phyloP scores from a whole-genome alignment of 2,329 filamentous ascomycete species.

The Keithomyces neogunnii region DNA sequence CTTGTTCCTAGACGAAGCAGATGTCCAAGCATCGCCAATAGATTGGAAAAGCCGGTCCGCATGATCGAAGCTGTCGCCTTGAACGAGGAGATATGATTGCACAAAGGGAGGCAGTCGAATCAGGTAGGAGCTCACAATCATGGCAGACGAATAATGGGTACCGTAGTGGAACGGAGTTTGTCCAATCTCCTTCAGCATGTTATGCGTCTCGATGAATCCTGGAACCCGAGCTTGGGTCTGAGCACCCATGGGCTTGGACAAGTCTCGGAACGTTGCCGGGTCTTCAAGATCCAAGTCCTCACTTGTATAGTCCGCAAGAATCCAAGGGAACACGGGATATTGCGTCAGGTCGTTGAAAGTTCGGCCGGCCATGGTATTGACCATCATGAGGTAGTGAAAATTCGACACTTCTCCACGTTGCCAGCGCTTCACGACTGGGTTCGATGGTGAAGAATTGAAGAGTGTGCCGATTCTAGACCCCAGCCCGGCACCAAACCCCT shows the following conservation, averaged over 20 bases:
- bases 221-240: constrained; percentile 69
- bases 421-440: constrained; percentile 83
- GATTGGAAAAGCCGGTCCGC: constrained; percentile 94
- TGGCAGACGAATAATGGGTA: constrained; percentile 96
- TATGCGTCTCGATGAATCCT: constrained; percentile 77
- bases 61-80: constrained; percentile 95
- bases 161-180: constrained; percentile 95
- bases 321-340: constrained; percentile 97
- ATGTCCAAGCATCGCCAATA: constrained; percentile 82
- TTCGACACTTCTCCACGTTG: constrained; percentile 93
- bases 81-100: constrained; percentile 85
- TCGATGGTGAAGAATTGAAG: constrained; percentile 75
- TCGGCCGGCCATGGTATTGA: constrained; percentile 93
- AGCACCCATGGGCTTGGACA: constrained; percentile 94
- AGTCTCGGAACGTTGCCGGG: constrained; percentile 77
- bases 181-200: constrained; percentile 82
- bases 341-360: constrained; percentile 98
- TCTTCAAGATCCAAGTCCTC: constrained; percentile 82
- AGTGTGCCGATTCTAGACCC: constrained; percentile 88
- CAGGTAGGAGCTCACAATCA: constrained; percentile 95
- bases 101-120: constrained; percentile 95
- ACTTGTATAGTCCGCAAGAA: constrained; percentile 91
- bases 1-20: constrained; percentile 81
- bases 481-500: constrained; percentile 66
- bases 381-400: constrained; percentile 96